A percentile compares a stretch with the other conserved stretches of the same genome.
Conservation (phyloP, 176 grass and related monocot species). For the Aechmea fasciata region DNA sequence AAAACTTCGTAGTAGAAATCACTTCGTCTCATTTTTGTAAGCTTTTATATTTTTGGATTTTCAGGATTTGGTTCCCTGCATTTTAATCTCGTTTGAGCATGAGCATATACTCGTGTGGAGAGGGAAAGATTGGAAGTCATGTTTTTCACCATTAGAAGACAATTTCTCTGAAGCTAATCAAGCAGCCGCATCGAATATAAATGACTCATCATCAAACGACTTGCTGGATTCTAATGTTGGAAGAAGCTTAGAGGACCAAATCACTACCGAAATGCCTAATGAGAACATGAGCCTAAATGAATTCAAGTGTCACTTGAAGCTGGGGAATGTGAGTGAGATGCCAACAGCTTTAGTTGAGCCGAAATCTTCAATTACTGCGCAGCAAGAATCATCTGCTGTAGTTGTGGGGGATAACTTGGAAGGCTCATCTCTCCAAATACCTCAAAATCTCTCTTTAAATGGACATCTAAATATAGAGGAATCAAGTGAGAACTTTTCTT, state of each 20-base stretch:
- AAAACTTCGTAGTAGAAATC: slow-evolving; percentile 8
- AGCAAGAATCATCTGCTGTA: slow-evolving; percentile 21
- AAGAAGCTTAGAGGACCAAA: slow-evolving; percentile 2
- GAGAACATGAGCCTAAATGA: slow-evolving; percentile 4
- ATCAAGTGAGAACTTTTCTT: slow-evolving; percentile 14
- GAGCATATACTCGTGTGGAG: slow-evolving; percentile 97
- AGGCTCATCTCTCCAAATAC: slow-evolving; percentile 22
- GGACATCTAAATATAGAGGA: slow-evolving; percentile 10
- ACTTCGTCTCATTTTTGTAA: slow-evolving; percentile 25
- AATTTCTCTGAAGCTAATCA: slow-evolving; percentile 15
- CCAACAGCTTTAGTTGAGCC: slow-evolving; percentile 3
- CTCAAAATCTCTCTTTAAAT: slow-evolving; percentile 1
- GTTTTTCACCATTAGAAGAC: slow-evolving; percentile 36
- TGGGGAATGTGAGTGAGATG: neutral
- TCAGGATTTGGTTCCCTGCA: slow-evolving; percentile 82
- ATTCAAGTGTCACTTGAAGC: neutral
- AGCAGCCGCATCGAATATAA: slow-evolving; percentile 8
- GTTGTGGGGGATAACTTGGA: slow-evolving; percentile 6
- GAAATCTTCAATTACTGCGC: slow-evolving; percentile 1
- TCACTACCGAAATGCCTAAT: neutral
- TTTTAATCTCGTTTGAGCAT: slow-evolving; percentile 74
- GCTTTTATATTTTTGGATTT: slow-evolving; percentile 27
- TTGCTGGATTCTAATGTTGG: neutral
- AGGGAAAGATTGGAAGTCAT: slow-evolving; percentile 65
- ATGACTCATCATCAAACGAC: slow-evolving; percentile 8